Base-by-base conservation (phyloP, 192 early-diverging fungal genomes). In the Backusella westeae region DNA sequence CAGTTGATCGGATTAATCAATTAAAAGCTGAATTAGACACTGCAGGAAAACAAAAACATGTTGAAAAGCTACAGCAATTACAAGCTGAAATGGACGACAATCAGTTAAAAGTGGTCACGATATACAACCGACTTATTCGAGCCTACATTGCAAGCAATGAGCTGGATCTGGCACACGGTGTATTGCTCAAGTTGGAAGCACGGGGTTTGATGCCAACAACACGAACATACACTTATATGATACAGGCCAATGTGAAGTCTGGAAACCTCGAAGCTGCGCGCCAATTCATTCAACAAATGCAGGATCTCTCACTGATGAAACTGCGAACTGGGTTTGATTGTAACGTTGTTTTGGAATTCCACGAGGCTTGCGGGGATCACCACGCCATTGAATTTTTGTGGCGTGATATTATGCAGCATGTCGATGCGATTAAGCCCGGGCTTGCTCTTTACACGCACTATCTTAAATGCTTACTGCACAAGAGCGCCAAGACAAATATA, bases 331-430 rank as follows among this genome's bases (percentile, higher is more conserved):
- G 67, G 2, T 83, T 83, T 75, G 81, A 83, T 49, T 79, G 44
- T 15, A 53, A 9, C 49, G 75, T 83, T 8, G 59, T 83, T 6
- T 14, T 83, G 3, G 53, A 73, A 21, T 76, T 68, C 19, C 68
- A 76, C 39, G 74, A 66, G 9, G 39, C 21, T 8, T 52, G 53
- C n/a, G 72, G 71, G 3, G 74, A 83, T 66, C n/a, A 65, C 7
- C 74, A 78, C 34, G 81, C 77, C 10, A 71, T 79, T 68, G 81
- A 83, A 23, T 77, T 77, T 75, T 68, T 79, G n/a, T 83, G 81
- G 81, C 69, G 75, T n/a, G 75, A 77, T 65, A 71, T 76, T 23
- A 19, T 77, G 34, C 56, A 65, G 10, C 73, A 81, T n/a, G 56
- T 44, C 14, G 73, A 77, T 44, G 69, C 7, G 12, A 65, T 77